Percentiles rank a stretch among this genome's conserved stretches.
Conservation (phyloP, 768 basidiomycete species). For the Boletales sp. region DNA sequence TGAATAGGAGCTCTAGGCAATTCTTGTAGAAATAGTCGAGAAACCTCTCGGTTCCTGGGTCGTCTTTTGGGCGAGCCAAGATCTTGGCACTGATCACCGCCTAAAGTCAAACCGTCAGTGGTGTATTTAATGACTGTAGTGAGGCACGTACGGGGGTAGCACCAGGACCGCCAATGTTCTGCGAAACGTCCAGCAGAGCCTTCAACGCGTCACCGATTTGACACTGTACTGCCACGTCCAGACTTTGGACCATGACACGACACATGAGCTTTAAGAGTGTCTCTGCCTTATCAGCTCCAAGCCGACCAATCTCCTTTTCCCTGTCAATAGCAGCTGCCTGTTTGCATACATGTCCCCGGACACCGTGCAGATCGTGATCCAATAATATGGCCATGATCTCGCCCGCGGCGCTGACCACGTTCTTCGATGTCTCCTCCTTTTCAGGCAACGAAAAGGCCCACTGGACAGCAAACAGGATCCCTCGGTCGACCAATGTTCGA, state of each 20-base stretch:
- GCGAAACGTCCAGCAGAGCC: slow-evolving; percentile 76
- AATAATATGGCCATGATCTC: slow-evolving; percentile 82
- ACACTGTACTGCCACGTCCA: slow-evolving; percentile 83
- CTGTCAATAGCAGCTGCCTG: slow-evolving; percentile 71
- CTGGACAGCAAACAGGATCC: slow-evolving; percentile 86
- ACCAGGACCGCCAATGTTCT: slow-evolving; percentile 35
- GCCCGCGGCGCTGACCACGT: slow-evolving; percentile 77
- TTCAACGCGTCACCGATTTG: slow-evolving; percentile 87
- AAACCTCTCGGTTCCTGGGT: slow-evolving; percentile 83
- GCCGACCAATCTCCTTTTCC: slow-evolving; percentile 54
- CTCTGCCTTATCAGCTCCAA: slow-evolving; percentile 60
- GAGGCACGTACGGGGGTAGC: slow-evolving; percentile 31
- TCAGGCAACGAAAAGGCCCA: slow-evolving; percentile 82
- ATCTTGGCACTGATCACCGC: slow-evolving; percentile 39
- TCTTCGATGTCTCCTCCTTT: slow-evolving; percentile 42
- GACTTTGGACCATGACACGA: slow-evolving; percentile 70
- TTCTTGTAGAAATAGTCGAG: slow-evolving; percentile 92
- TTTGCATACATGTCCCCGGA: slow-evolving; percentile 79
- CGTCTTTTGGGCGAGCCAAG: slow-evolving; percentile 66
- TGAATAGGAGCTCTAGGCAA: slow-evolving; percentile 73
- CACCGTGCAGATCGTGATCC: slow-evolving; percentile 88
- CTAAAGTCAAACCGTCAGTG: slow-evolving; percentile 12
- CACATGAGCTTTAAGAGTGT: slow-evolving; percentile 77
- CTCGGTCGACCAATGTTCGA: slow-evolving; percentile 82
- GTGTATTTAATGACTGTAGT: not conserved